A percentile compares a stretch with the other conserved stretches of the same genome.
phyloP scores from a whole-genome alignment of 257 asterid species.

The Primulina eburnea region DNA sequence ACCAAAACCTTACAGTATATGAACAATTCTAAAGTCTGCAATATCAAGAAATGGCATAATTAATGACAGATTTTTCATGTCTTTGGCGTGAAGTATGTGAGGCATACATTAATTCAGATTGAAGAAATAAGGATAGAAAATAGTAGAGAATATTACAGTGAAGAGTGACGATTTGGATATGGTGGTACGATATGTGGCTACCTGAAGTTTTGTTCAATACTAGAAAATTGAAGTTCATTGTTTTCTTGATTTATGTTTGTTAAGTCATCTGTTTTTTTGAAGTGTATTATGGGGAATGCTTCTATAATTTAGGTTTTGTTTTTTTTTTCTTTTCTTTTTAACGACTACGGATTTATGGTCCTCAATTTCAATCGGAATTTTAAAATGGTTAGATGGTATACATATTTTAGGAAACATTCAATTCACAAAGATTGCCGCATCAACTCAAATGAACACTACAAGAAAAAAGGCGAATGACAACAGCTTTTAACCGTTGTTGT shows the following conservation, averaged over 20 bases:
- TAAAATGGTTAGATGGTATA: too few relatives aligned
- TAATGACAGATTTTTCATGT: neutral
- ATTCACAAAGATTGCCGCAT: too few relatives aligned
- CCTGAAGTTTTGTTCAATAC: neutral
- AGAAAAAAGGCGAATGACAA: too few relatives aligned
- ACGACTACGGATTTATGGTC: too few relatives aligned
- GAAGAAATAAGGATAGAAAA: neutral
- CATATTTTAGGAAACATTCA: too few relatives aligned
- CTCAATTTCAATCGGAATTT: too few relatives aligned
- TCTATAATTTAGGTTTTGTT: too few relatives aligned
- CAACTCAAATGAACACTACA: too few relatives aligned
- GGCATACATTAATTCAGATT: neutral
- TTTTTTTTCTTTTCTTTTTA: too few relatives aligned
- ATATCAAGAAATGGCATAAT: neutral
- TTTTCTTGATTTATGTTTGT: neutral
- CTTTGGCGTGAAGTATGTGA: neutral
- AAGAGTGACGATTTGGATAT: neutral
- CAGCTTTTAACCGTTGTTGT: too few relatives aligned
- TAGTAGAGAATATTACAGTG: too few relatives aligned
- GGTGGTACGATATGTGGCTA: neutral
- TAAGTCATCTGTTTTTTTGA: too few relatives aligned
- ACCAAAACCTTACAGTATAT: conserved; percentile 34
- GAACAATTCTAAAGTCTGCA: neutral
- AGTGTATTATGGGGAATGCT: neutral
- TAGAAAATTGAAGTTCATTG: neutral